Conservation (phyloP, 257 asterid genomes). For the Solanum virginianum region DNA sequence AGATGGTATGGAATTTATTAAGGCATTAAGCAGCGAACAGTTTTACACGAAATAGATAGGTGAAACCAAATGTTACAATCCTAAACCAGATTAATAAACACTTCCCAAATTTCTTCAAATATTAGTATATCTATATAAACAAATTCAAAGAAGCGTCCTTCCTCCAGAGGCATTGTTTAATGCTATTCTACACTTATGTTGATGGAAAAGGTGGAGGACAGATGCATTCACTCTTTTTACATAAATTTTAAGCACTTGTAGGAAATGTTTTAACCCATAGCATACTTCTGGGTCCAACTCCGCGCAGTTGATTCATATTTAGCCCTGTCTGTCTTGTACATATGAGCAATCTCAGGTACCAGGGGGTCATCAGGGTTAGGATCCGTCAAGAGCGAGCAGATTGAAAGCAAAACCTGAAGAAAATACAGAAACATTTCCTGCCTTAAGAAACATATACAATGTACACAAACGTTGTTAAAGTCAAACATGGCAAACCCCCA, state of each 20-base stretch:
- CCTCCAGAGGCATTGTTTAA: background rate
- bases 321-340: constrained; percentile 9
- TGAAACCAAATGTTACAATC: background rate
- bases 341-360: constrained; percentile 14
- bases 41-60: background rate
- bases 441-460: background rate
- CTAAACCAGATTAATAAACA: background rate
- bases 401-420: constrained; percentile 8
- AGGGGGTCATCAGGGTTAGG: constrained; percentile 9
- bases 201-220: background rate
- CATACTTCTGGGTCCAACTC: constrained; percentile 15
- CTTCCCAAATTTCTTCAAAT: background rate
- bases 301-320: constrained; percentile 8
- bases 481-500: background rate
- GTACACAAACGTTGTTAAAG: background rate
- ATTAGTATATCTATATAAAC: background rate
- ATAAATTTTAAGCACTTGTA: background rate
- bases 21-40: background rate
- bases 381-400: constrained; percentile 10
- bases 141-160: background rate
- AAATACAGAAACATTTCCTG: background rate
- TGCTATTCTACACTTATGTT: background rate
- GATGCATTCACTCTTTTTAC: background rate
- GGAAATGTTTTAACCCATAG: constrained; percentile 1
- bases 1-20: background rate